These are phyloP conservation scores for Vaccinium corymbosum DNA, from an alignment of 148 eudicot species.

Conservation along the genomic window DNA sequence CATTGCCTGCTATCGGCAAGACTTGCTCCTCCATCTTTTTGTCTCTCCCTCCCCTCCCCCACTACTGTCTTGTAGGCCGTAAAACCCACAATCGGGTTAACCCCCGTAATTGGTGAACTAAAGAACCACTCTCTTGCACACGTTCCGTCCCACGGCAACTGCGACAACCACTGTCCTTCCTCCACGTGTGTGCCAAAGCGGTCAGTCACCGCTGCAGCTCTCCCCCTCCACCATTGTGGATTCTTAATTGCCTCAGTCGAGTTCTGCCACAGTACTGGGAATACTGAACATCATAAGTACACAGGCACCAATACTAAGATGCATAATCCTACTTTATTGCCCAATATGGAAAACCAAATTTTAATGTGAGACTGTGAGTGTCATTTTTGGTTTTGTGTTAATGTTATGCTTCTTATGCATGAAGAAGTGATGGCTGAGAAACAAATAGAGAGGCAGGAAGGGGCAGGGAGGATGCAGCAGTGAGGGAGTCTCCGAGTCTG, in stretches of 20 bases:
- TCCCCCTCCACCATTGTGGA: background rate
- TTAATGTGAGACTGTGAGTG: background rate
- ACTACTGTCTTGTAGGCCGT: background rate
- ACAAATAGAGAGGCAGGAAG: background rate
- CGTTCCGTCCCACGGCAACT: background rate
- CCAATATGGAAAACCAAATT: background rate
- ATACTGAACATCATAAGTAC: background rate
- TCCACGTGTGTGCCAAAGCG: background rate
- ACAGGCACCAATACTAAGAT: background rate
- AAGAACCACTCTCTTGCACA: background rate
- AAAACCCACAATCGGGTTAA: background rate
- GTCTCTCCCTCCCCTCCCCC: background rate
- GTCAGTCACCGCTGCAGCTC: background rate
- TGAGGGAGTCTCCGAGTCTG: background rate
- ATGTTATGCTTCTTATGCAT: background rate
- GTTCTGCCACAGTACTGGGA: background rate
- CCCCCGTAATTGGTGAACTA: background rate
- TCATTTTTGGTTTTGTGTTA: background rate
- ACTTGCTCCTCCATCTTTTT: background rate
- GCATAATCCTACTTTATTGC: background rate
- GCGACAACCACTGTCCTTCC: background rate
- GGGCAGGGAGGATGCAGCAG: background rate
- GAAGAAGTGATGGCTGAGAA: background rate
- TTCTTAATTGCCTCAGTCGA: background rate
- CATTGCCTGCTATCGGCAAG: background rate